Base-by-base conservation (phyloP, 78 protist genomes). In the Dictyostelium capitatum region DNA sequence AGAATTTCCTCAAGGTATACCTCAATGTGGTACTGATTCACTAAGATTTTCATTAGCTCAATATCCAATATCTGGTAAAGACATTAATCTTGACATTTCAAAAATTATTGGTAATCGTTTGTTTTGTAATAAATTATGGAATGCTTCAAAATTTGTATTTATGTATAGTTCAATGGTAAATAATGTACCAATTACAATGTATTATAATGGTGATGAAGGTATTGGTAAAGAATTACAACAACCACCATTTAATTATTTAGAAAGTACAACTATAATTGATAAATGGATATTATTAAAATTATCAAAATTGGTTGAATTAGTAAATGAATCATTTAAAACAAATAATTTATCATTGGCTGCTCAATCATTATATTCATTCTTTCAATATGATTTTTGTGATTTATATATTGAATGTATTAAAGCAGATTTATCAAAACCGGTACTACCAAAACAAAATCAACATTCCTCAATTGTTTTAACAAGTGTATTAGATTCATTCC, bases 111-210 rank as follows among this genome's bases (percentile, higher is more conserved):
- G 90, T 56, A 97, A 97, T 92, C 96, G 99, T 79, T 23, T 74
- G 70, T 98, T 98, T 96, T 98, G 99, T 97, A 99, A 98, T 98
- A 99, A 99, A 97, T 54, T 99, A 41, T 99, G 99, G 99, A 97
- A 98, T 80, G 98, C 99, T 8, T 51, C 94, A 54, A 7, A 82
- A 30, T 98, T 95, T 51, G 97, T 91, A 10, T 28, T 89, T 53
- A 25, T 53, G 79, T 37, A 80, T 37, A 37, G 43, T 37, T 19
- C 11, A 82, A 70, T 20, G 20, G 10, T 25, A 32, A 48, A 80
- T 57, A 19, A 28, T 47, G 3, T 4, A 25, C 28, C 59, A 48
- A 78, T 78, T 48, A 43, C 47, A 14, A 47, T 82, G 30, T 78
- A 64, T 37, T 51, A 28, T 65, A 41, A 20, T 65, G n/a, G n/a